These are phyloP conservation scores for Picea glauca DNA, from an alignment of 75 land plant species.

Conservation along the genomic window DNA sequence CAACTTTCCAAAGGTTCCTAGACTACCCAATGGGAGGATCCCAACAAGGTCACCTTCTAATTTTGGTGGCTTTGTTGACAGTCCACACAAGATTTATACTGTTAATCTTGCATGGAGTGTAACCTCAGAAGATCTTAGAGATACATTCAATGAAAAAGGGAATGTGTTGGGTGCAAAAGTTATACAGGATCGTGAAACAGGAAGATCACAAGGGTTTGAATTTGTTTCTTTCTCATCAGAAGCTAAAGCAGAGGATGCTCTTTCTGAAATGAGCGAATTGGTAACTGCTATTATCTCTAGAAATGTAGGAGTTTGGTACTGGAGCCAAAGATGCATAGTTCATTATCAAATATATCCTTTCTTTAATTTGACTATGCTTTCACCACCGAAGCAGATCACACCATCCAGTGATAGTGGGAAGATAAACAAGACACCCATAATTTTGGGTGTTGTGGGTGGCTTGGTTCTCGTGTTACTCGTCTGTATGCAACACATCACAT, in stretches of 20 bases:
- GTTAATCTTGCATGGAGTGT: slow-evolving; percentile 84
- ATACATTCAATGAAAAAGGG: slow-evolving; percentile 43
- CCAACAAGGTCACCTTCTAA: neutral
- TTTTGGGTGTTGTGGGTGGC: too few species aligned
- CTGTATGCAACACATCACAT: too few species aligned
- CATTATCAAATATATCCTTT: too few species aligned
- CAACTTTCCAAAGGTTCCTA: slow-evolving; percentile 75
- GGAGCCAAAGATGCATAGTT: too few species aligned
- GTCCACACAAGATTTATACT: slow-evolving; percentile 63
- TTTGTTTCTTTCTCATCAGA: slow-evolving; percentile 65
- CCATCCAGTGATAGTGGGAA: too few species aligned
- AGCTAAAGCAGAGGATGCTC: neutral
- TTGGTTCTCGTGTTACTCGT: too few species aligned
- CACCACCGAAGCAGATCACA: too few species aligned
- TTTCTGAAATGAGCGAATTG: too few species aligned
- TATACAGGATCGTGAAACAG: slow-evolving; percentile 56
- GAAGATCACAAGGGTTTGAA: slow-evolving; percentile 82
- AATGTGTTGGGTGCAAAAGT: slow-evolving; percentile 76
- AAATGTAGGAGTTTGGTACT: too few species aligned
- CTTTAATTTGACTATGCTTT: too few species aligned
- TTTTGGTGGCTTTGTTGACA: slow-evolving; percentile 32
- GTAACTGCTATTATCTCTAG: too few species aligned
- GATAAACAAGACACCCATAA: too few species aligned
- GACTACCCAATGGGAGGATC: slow-evolving; percentile 13
- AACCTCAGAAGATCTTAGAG: slow-evolving; percentile 48